Conservation (phyloP, 352 stramenopile genomes). For the Pythium myriotylum region DNA sequence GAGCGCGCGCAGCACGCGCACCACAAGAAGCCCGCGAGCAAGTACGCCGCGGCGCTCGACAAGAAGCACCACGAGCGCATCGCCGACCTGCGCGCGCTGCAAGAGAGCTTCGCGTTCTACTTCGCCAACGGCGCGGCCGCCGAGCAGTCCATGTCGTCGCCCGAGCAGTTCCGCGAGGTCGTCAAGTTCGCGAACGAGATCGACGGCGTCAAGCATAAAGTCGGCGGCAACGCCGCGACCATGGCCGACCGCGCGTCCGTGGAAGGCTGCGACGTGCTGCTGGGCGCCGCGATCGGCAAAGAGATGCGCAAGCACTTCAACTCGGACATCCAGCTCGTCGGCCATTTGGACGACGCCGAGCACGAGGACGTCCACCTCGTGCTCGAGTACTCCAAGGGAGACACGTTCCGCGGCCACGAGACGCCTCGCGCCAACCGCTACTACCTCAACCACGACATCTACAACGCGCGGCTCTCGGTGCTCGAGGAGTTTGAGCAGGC, state of each 20-base stretch:
- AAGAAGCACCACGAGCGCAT: slow-evolving; percentile 79
- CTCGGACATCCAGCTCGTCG: slow-evolving; percentile 64
- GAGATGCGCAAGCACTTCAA: slow-evolving; percentile 76
- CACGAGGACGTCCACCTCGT: slow-evolving; percentile 83
- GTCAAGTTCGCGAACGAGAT: slow-evolving; percentile 69
- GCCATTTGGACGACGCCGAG: slow-evolving; percentile 54
- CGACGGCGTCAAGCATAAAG: slow-evolving; percentile 56
- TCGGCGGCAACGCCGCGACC: slow-evolving; percentile 78
- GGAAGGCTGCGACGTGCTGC: slow-evolving; percentile 69
- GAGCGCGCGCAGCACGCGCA: slow-evolving; percentile 41
- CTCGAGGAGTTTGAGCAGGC: slow-evolving; percentile 75
- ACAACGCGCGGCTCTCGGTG: slow-evolving; percentile 80
- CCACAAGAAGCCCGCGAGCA: slow-evolving; percentile 42
- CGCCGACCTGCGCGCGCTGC: slow-evolving; percentile 52
- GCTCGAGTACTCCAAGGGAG: slow-evolving; percentile 73
- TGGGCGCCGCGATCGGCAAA: slow-evolving; percentile 76
- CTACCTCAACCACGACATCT: slow-evolving; percentile 87
- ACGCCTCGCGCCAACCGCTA: slow-evolving; percentile 82
- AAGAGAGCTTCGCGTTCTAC: slow-evolving; percentile 86
- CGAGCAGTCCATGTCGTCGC: slow-evolving; percentile 82
- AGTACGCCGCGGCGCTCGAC: slow-evolving; percentile 30
- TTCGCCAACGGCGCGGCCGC: slow-evolving; percentile 77
- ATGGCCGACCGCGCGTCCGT: slow-evolving; percentile 76
- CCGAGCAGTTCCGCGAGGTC: slow-evolving; percentile 73
- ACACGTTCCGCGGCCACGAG: slow-evolving; percentile 58